These are phyloP conservation scores for Russula abietina DNA, from an alignment of 768 basidiomycete species.

Conservation along the genomic window DNA sequence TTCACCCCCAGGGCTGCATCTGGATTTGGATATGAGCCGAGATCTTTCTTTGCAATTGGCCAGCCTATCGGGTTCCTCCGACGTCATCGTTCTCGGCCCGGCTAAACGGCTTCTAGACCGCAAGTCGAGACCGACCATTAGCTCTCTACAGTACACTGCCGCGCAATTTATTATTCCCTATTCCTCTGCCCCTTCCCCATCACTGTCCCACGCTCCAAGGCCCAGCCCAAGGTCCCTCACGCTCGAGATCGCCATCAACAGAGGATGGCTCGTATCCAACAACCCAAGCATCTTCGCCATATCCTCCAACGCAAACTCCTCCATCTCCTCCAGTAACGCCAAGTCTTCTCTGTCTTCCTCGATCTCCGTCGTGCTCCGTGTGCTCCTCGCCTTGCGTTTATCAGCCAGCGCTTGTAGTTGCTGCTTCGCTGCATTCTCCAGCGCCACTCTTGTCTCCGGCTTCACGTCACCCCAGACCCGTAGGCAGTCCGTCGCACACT, in stretches of 20 bases:
- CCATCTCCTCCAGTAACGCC: slow-evolving; percentile 71
- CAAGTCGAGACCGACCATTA: not conserved
- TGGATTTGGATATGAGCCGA: not conserved
- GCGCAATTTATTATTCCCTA: not conserved
- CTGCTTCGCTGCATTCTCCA: slow-evolving; percentile 64
- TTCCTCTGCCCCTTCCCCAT: slow-evolving; percentile 17
- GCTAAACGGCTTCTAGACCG: not conserved
- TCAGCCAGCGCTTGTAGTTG: slow-evolving; percentile 69
- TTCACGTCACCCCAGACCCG: slow-evolving; percentile 51
- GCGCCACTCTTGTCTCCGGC: slow-evolving; percentile 45
- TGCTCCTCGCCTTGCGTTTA: slow-evolving; percentile 50
- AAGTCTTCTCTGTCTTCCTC: slow-evolving; percentile 63
- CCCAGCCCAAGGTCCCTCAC: slow-evolving; percentile 61
- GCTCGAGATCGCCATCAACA: slow-evolving; percentile 64
- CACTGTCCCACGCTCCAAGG: slow-evolving; percentile 32
- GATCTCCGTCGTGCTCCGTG: slow-evolving; percentile 31
- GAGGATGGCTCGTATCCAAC: slow-evolving; percentile 55
- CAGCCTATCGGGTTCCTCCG: not conserved
- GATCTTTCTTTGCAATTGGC: not conserved
- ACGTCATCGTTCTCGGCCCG: not conserved
- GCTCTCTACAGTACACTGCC: not conserved
- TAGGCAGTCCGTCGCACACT: slow-evolving; percentile 57
- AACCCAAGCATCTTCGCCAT: slow-evolving; percentile 57
- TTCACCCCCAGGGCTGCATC: not conserved
- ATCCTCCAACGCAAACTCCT: slow-evolving; percentile 76